Evolutionary conservation across 2,329 filamentous ascomycete genomes (phyloP), one percentile per base, ranked within the genome.

Genomic region (Fusarium graminum): DNA sequence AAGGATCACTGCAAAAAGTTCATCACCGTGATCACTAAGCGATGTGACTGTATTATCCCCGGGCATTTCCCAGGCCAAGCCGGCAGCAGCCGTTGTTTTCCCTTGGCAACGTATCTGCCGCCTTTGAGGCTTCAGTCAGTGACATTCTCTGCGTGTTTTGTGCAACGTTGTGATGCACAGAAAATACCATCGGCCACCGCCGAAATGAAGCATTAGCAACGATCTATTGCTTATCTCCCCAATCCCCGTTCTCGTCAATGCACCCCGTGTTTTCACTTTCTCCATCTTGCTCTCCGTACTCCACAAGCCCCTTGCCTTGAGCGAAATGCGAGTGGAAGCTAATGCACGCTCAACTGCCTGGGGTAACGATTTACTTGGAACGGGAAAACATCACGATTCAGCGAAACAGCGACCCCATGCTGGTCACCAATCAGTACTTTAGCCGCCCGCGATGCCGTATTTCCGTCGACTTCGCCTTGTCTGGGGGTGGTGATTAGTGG

Each of bases 61-160:
- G 46, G 42, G 13, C 59, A 64, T 59, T 64, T 14, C 59, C 58
- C 32, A 16, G 29, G 59, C 59, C 59, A 63, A 63, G 59, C 59
- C 59, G 59, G 59, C 29, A 49, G 50, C 43, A 44, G 38, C 53
- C 59, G 52, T n/a, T 22, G 36, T 25, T 36, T 55, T 19, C 22
- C 29, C 59, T 64, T 64, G 45, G 59, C 46, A 32, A 44, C 39
- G 38, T 12, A 6, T 30, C 6, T 17, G 39, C 44, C 26, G 52
- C 45, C 39, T 32, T 29, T 57, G 13, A 36, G 43, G 42, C 59
- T 62, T 41, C 47, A 43, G 39, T 38, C 25, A 25, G 36, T 45
- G 39, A 19, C 34, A 49, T 49, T 16, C n/a, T n/a, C n/a, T 46
- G 14, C 6, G 12, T 25, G 22, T 22, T 4, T 30, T 34, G 9